Base-by-base conservation (phyloP, 495 filamentous ascomycete species). In the Tuber brumale region DNA sequence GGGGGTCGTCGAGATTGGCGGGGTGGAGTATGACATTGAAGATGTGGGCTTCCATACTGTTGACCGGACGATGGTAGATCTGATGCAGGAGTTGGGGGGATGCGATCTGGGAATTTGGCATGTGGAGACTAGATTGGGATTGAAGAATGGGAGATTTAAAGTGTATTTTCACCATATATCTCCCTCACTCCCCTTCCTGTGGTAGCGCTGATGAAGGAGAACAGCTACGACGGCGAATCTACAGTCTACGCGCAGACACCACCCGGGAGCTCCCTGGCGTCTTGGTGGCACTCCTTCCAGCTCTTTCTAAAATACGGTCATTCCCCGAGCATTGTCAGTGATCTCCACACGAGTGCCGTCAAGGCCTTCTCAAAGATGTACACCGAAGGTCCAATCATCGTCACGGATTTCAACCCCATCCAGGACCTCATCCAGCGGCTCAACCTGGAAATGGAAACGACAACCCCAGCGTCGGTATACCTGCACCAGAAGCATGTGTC, bases 21-120 rank as follows among this genome's bases (percentile, higher is more conserved):
- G 89, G 77, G 86, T 93, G 79, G 87, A 73, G 44, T 72, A 91
- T 7, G 82, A 85, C 1, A 86, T 97, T 2, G 95, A 94, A 9
- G 95, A 92, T 43, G 93, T 90, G 57, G 95, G 97, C 79, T 99
- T 98, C 82, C 93, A 97, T 27, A 83, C 91, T 69, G 88, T 91
- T 61, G 97, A 99, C 81, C 85, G 89, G 35, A 96, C 92, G 77
- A 88, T 98, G 12, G 88, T 90, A 74, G 88, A 91, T 70, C 90
- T 93, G 0, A 88, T 90, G n/a, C 85, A 87, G 44, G 86, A 90
- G 51, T 92, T 97, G 79, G 89, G 88, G n/a, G 88, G 97, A 7
- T 84, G 82, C 14, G 83, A 86, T 51, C 84, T 81, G 39, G 79
- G 82, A 12, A 82, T 80, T 23, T 66, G 78, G 76, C 18, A 72